A percentile compares a stretch with the other conserved stretches of the same genome.
Conservation (phyloP, 1,284 basidiomycete genomes). For the Sanghuangporus sanghuang region DNA sequence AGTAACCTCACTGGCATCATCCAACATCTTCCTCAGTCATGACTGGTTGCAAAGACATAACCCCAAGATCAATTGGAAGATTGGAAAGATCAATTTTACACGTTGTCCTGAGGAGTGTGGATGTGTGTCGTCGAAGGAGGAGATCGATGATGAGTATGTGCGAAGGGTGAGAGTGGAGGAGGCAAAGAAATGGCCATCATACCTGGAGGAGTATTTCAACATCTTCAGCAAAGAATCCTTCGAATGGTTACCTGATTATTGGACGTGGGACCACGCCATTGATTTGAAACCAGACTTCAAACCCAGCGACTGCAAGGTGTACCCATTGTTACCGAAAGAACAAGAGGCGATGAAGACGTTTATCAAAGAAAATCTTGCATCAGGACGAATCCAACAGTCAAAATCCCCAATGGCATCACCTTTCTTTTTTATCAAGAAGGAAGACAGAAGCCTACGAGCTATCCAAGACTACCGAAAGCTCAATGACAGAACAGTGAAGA, state of each 20-base stretch:
- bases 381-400: neutral
- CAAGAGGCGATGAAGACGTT: neutral
- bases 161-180: neutral
- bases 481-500: conserved; percentile 33
- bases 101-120: neutral
- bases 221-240: neutral
- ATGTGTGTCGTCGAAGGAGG: neutral
- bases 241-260: neutral
- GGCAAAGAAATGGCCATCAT: neutral
- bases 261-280: neutral
- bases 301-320: neutral
- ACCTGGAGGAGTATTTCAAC: neutral
- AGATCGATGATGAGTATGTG: neutral
- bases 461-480: conserved; percentile 30
- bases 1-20: too few relatives aligned
- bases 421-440: neutral
- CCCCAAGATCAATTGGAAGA: neutral
- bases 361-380: neutral
- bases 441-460: neutral
- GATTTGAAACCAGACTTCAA: neutral
- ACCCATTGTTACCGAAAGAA: neutral
- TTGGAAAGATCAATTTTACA: neutral
- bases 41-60: neutral
- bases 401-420: neutral
- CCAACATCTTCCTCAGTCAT: conserved; percentile 15